A percentile compares a stretch with the other conserved stretches of the same genome.
These are phyloP conservation scores for Cyanidium caldarium DNA, from an alignment of 23 red algal species.

Conservation along the genomic window DNA sequence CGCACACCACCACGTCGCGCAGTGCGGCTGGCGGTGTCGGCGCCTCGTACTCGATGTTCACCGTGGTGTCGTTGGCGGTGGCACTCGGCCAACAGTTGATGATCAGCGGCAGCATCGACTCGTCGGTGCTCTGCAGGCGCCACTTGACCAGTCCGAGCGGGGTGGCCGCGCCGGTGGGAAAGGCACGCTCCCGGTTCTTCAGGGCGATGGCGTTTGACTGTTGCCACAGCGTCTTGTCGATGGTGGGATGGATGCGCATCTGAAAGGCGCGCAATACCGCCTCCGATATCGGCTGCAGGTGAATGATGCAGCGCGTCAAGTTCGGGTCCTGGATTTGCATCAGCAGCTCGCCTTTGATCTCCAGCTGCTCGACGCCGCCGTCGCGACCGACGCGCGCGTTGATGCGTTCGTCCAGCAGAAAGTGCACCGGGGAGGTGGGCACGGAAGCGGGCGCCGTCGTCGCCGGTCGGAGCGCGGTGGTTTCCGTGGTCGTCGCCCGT, in stretches of 20 bases:
- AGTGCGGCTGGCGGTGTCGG: conserved; percentile 26
- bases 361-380: conserved; percentile 65
- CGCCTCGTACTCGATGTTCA: conserved; percentile 95
- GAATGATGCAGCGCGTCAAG: conserved; percentile 38
- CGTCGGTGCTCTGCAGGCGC: conserved; percentile 61
- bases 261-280: conserved; percentile 40
- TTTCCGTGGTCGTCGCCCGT: conserved; percentile 20
- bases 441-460: background rate
- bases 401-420: conserved; percentile 54
- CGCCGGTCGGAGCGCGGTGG: background rate
- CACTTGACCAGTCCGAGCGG: conserved; percentile 73
- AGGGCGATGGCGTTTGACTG: conserved; percentile 31
- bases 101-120: conserved; percentile 54
- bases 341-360: conserved; percentile 87
- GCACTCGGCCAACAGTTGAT: conserved; percentile 95
- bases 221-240: conserved; percentile 65
- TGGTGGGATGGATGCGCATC: conserved; percentile 78
- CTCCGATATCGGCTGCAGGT: conserved; percentile 21
- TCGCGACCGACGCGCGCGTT: conserved; percentile 42
- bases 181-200: conserved; percentile 54
- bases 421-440: conserved; percentile 34
- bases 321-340: conserved; percentile 53
- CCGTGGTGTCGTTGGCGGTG: conserved; percentile 43
- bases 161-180: conserved; percentile 70
- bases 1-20: conserved; percentile 45